These are phyloP conservation scores for Halteria grandinella DNA, from an alignment of 73 alveolate species.

Conservation along the genomic window DNA sequence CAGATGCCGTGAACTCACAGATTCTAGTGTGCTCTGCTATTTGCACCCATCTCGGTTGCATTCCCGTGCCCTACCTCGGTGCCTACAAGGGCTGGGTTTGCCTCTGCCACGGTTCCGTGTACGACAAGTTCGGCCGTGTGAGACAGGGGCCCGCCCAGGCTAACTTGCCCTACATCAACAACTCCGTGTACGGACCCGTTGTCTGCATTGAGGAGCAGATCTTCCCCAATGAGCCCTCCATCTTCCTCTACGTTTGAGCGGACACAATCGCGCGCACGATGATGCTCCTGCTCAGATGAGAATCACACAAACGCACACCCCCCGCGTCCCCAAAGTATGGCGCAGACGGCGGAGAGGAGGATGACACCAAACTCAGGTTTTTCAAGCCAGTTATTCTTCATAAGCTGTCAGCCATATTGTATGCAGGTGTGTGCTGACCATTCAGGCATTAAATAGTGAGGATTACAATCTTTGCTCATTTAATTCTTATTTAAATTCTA, in stretches of 20 bases:
- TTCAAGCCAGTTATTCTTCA: too few relatives aligned
- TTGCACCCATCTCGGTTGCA: conserved; percentile 95
- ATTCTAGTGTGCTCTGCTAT: conserved; percentile 89
- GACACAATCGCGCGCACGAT: background rate
- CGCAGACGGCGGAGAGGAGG: too few relatives aligned
- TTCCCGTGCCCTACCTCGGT: conserved; percentile 94
- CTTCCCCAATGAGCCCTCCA: conserved; percentile 87
- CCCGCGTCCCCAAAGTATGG: too few relatives aligned
- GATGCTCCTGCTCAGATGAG: too few relatives aligned
- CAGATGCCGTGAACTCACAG: conserved; percentile 88
- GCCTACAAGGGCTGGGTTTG: conserved; percentile 94
- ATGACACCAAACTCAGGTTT: too few relatives aligned
- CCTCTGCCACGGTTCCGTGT: conserved; percentile 94
- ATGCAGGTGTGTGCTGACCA: too few relatives aligned
- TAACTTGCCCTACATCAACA: conserved; percentile 85
- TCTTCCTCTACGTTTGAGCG: conserved; percentile 62
- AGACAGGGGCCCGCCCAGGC: conserved; percentile 92
- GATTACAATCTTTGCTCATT: background rate
- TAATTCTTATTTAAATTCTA: too few relatives aligned
- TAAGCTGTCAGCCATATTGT: too few relatives aligned
- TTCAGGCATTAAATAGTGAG: background rate
- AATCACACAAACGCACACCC: too few relatives aligned
- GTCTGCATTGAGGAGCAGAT: conserved; percentile 86
- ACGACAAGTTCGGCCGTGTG: conserved; percentile 92
- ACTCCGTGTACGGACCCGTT: conserved; percentile 82